phyloP scores from a whole-genome alignment of 768 basidiomycete genomes.

The Pulveroboletus sp. region DNA sequence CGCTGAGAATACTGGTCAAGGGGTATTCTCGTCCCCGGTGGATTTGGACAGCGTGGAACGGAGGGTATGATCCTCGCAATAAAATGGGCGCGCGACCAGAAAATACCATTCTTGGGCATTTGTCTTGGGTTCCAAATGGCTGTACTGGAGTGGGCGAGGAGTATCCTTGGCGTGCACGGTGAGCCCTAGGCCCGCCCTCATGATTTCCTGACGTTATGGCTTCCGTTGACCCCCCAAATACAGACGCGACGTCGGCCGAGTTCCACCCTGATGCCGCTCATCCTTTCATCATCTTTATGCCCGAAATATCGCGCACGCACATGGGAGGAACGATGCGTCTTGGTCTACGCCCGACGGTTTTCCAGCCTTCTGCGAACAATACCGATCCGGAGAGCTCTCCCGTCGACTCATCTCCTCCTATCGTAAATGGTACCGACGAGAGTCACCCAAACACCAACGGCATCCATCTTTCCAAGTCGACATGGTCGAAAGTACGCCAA shows the following conservation, averaged over 20 bases:
- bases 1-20: constrained; percentile 37
- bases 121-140: constrained; percentile 98
- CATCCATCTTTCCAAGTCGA: constrained; percentile 42
- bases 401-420: constrained; percentile 7
- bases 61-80: constrained; percentile 99
- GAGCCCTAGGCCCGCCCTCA: constrained; percentile 15
- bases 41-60: constrained; percentile 89
- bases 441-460: constrained; percentile 5
- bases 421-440: constrained; percentile 1
- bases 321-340: constrained; percentile 99
- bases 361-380: constrained; percentile 45
- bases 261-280: constrained; percentile 60
- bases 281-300: constrained; percentile 94
- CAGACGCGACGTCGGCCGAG: constrained; percentile 86
- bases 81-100: constrained; percentile 94
- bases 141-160: constrained; percentile 91
- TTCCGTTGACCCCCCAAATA: constrained; percentile 8
- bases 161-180: constrained; percentile 73
- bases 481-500: constrained; percentile 69
- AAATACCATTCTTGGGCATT: constrained; percentile 92
- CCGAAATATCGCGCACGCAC: constrained; percentile 95
- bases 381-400: constrained; percentile 13
- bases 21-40: constrained; percentile 96
- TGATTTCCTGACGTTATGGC: background rate
- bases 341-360: constrained; percentile 95